Percentiles rank a stretch among this genome's conserved stretches.
Evolutionary conservation across 169 alveolate species (phyloP).

Genomic region (Hepatocystis sp.): DNA sequence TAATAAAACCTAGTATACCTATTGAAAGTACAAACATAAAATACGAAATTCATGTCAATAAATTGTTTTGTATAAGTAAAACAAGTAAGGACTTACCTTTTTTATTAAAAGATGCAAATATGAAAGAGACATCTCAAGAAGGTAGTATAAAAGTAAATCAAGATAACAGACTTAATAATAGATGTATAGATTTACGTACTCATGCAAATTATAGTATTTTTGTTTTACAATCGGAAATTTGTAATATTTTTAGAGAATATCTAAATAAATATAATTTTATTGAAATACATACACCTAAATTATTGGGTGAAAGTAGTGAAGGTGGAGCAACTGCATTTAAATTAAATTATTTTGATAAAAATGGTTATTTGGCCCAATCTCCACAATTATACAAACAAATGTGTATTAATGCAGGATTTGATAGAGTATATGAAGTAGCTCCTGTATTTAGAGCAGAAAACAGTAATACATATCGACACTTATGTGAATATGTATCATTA

Average conservation of each 20-base stretch:
- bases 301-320: conserved; percentile 99
- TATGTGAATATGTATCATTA: conserved; percentile 99
- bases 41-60: conserved; percentile 92
- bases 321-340: conserved; percentile 99
- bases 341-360: conserved; percentile 93
- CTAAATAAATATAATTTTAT: conserved; percentile 91
- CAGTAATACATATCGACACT: conserved; percentile 98
- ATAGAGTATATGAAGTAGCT: conserved; percentile 98
- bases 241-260: conserved; percentile 94
- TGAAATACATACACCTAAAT: conserved; percentile 99
- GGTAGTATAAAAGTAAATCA: conserved; percentile 93
- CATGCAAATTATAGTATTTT: conserved; percentile 95
- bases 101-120: conserved; percentile 96
- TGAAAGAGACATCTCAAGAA: conserved; percentile 88
- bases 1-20: conserved; percentile 92
- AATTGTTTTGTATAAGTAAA: conserved; percentile 90
- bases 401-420: conserved; percentile 97
- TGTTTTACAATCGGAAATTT: conserved; percentile 94
- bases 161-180: conserved; percentile 97
- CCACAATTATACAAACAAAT: conserved; percentile 99
- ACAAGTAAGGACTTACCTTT: conserved; percentile 94
- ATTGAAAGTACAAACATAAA: conserved; percentile 92
- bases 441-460: conserved; percentile 99
- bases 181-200: conserved; percentile 97
- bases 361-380: conserved; percentile 96